Conservation (phyloP, 1,139 yeast genomes). For the Hyphopichia fennica region DNA sequence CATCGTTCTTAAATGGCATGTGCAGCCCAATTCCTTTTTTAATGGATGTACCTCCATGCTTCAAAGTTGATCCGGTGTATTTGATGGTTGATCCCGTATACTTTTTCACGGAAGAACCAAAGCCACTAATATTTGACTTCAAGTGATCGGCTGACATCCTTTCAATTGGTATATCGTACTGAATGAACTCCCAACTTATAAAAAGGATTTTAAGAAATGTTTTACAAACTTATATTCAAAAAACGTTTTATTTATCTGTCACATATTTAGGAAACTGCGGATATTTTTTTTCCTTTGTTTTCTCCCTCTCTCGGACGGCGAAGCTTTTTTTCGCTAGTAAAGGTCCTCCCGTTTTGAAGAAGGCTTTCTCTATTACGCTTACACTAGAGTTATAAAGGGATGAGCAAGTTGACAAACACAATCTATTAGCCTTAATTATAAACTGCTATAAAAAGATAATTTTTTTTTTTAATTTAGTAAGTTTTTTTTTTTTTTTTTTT, state of each 20-base stretch:
- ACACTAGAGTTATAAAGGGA: neutral
- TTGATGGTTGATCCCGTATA: neutral
- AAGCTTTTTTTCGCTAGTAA: too few relatives aligned
- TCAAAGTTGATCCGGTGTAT: neutral
- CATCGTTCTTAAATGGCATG: conserved; percentile 17
- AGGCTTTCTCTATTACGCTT: too few relatives aligned
- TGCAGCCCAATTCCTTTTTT: neutral
- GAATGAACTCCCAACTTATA: too few relatives aligned
- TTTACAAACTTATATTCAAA: too few relatives aligned
- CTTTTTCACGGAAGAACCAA: conserved; percentile 2
- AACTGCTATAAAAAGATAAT: neutral
- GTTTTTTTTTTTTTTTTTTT: too few relatives aligned
- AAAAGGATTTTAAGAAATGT: too few relatives aligned
- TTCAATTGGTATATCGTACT: neutral
- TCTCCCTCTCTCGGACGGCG: neutral
- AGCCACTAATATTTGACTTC: neutral
- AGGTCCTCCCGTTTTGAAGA: too few relatives aligned
- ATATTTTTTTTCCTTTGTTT: neutral
- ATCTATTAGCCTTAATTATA: neutral
- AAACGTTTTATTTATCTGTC: too few relatives aligned
- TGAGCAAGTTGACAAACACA: neutral
- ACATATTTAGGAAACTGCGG: neutral
- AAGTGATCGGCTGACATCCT: conserved; percentile 3
- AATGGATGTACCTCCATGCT: neutral
- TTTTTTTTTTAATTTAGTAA: neutral